A percentile compares a stretch with the other conserved stretches of the same genome.
phyloP scores from a whole-genome alignment of 257 asterid species.

The Osmanthus fragrans region DNA sequence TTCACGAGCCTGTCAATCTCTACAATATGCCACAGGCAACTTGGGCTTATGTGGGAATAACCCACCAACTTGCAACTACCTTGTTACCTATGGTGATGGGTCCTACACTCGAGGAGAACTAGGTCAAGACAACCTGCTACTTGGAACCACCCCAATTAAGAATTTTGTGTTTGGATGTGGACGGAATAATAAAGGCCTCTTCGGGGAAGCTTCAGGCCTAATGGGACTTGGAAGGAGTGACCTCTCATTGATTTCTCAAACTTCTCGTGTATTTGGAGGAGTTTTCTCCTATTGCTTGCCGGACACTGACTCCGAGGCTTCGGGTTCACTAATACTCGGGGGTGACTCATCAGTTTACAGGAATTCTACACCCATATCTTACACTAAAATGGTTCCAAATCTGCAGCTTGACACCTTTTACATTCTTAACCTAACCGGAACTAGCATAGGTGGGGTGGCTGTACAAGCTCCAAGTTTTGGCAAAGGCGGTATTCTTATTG shows the following conservation, averaged over 20 bases:
- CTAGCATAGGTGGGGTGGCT: slow-evolving; percentile 57
- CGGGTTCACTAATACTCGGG: slow-evolving; percentile 73
- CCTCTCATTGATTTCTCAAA: slow-evolving; percentile 69
- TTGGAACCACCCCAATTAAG: slow-evolving; percentile 46
- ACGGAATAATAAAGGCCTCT: slow-evolving; percentile 65
- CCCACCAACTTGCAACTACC: slow-evolving; percentile 47
- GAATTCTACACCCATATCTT: slow-evolving; percentile 61
- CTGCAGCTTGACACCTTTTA: slow-evolving; percentile 65
- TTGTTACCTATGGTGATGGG: slow-evolving; percentile 83
- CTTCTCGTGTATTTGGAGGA: slow-evolving; percentile 52
- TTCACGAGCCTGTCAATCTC: slow-evolving; percentile 60
- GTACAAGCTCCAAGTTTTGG: slow-evolving; percentile 46
- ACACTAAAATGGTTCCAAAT: slow-evolving; percentile 54
- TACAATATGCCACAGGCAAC: slow-evolving; percentile 61
- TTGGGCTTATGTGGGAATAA: slow-evolving; percentile 47
- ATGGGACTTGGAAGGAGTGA: slow-evolving; percentile 86
- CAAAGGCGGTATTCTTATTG: slow-evolving; percentile 52
- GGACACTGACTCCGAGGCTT: slow-evolving; percentile 40
- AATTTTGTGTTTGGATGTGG: slow-evolving; percentile 82
- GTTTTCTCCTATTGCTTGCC: slow-evolving; percentile 91
- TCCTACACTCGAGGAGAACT: slow-evolving; percentile 75
- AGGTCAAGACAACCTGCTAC: slow-evolving; percentile 50
- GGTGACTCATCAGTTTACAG: slow-evolving; percentile 44
- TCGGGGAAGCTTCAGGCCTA: slow-evolving; percentile 80
- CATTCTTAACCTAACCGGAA: slow-evolving; percentile 67